These are phyloP conservation scores for Plantago ovata DNA, from an alignment of 257 asterid species.

Conservation along the genomic window DNA sequence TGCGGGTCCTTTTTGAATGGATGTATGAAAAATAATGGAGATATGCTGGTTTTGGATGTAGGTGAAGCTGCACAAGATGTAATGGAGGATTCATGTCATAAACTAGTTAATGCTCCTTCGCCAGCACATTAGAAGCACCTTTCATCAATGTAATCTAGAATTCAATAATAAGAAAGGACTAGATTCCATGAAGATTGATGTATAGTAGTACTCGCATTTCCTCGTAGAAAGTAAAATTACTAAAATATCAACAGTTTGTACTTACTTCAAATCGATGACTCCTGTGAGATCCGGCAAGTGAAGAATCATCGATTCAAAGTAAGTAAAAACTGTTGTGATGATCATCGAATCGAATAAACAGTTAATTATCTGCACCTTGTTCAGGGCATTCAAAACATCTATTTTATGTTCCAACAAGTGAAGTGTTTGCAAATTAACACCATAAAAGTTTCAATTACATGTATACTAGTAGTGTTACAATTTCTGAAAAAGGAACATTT, in stretches of 20 bases:
- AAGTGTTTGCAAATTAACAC: too few relatives aligned
- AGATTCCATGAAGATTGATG: conserved; percentile 27
- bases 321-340: too few relatives aligned
- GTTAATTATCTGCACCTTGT: too few relatives aligned
- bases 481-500: too few relatives aligned
- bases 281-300: not conserved
- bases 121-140: conserved; percentile 60
- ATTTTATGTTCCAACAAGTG: too few relatives aligned
- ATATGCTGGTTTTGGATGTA: conserved; percentile 24
- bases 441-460: too few relatives aligned
- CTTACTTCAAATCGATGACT: not conserved
- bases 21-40: too few relatives aligned
- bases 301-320: too few relatives aligned
- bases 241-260: not conserved
- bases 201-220: conserved; percentile 10
- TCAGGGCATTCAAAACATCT: too few relatives aligned
- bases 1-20: too few relatives aligned
- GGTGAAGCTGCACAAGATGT: conserved; percentile 87
- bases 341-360: too few relatives aligned
- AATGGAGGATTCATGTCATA: conserved; percentile 75
- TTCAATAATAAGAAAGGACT: conserved; percentile 43
- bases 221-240: not conserved
- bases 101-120: conserved; percentile 69
- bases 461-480: too few relatives aligned
- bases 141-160: conserved; percentile 58